Evolutionary conservation across 148 eudicot species (phyloP), one percentile per base, ranked within the genome.

Genomic region (Arbutus unedo): DNA sequence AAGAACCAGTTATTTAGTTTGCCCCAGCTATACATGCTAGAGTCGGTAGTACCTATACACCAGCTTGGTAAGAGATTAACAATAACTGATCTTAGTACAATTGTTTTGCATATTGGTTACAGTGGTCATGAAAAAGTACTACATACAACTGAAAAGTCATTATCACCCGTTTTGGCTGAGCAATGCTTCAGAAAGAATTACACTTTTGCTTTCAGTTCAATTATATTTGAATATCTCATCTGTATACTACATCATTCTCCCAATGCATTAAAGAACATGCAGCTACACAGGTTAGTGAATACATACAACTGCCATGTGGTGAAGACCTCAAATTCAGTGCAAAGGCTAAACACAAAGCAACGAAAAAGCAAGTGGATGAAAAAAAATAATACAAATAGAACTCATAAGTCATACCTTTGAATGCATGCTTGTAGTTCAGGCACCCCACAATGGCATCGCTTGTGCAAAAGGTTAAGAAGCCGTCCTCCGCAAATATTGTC

Each of bases 401-500:
- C 41, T 4, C 25, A 86, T 83, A 31, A 31, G 38, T 16, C 86
- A 86, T 84, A 93, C 99, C 99, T 91, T 82, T 94, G 95, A 86
- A 96, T 88, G 88, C 99, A 94, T 59, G 93, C 86, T 85, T 96
- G 99, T 82, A 96, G 81, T 90, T 96, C 99, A 77, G 99, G 99
- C 72, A 96, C 97, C 82, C 99, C 99, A 86, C 99, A 96, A 59
- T 94, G 99, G 89, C 95, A 96, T 87, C 99, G 91, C 74, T 93
- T 93, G 79, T 96, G 94, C 86, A 96, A 85, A 72, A 96, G 90
- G 76, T 92, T 91, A 60, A 96, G 97, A 92, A 96, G 98, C 53
- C 88, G 86, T 81, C 98, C 99, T 82, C 99, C 99, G 64, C 87
- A 84, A 60, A 92, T 81, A 85, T 88, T 87, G 80, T 92, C 97